Percentiles rank a stretch among this genome's conserved stretches.
Evolutionary conservation across 306 rosid genomes (phyloP).

Genomic region (Gastrolobium bilobum): DNA sequence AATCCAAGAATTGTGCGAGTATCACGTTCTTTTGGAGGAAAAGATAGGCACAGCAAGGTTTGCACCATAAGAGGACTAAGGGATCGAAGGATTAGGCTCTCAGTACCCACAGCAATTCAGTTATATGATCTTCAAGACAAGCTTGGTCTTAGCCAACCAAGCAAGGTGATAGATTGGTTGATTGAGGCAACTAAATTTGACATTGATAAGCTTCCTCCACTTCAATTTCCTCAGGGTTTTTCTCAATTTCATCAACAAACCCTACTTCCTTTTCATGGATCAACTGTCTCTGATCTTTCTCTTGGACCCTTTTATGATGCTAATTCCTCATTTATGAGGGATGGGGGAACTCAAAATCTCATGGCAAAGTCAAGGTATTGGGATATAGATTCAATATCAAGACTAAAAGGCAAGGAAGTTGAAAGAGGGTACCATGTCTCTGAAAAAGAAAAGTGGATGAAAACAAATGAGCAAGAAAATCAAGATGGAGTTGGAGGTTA

Average conservation of each 20-base stretch:
- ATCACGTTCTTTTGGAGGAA: slow-evolving; percentile 88
- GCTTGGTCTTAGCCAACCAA: slow-evolving; percentile 84
- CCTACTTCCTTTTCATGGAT: slow-evolving; percentile 53
- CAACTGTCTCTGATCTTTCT: slow-evolving; percentile 49
- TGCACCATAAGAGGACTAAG: slow-evolving; percentile 91
- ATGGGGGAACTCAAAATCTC: slow-evolving; percentile 41
- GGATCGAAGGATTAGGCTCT: slow-evolving; percentile 91
- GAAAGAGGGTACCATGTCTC: slow-evolving; percentile 37
- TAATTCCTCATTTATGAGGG: slow-evolving; percentile 34
- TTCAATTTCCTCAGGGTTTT: slow-evolving; percentile 74
- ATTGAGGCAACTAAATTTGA: slow-evolving; percentile 76
- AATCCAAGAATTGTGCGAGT: slow-evolving; percentile 94
- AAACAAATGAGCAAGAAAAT: slow-evolving; percentile 47
- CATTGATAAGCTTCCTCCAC: slow-evolving; percentile 92
- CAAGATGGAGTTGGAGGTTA: slow-evolving; percentile 44
- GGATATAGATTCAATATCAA: slow-evolving; percentile 39
- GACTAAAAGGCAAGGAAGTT: slow-evolving; percentile 44
- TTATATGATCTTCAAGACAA: slow-evolving; percentile 86
- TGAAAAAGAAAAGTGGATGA: slow-evolving; percentile 70
- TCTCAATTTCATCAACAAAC: slow-evolving; percentile 65
- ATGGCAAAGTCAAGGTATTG: slow-evolving; percentile 46
- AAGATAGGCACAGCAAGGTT: slow-evolving; percentile 96
- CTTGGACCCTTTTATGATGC: slow-evolving; percentile 56
- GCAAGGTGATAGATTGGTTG: slow-evolving; percentile 95
- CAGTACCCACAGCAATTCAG: slow-evolving; percentile 88